phyloP scores from a whole-genome alignment of 2,329 filamentous ascomycete species.

The Fusarium sarcochroum region DNA sequence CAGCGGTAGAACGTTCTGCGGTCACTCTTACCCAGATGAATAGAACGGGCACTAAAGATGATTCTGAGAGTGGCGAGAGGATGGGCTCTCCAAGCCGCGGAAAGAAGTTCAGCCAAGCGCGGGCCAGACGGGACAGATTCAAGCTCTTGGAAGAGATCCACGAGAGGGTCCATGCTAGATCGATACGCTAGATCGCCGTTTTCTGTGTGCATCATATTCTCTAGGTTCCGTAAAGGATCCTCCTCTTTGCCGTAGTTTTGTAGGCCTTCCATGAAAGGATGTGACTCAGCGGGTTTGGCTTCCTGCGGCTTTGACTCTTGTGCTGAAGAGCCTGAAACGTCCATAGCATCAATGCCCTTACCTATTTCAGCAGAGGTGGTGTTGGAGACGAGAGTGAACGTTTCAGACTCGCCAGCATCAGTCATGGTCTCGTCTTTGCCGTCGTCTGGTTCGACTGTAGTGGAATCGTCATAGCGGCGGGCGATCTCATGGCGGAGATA shows the following conservation, averaged over 20 bases:
- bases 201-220: conserved; percentile 66
- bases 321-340: conserved; percentile 20
- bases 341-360: conserved; percentile 27
- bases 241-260: conserved; percentile 37
- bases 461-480: conserved; percentile 22
- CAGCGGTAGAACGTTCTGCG: conserved; percentile 64
- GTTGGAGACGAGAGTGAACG: conserved; percentile 48
- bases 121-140: conserved; percentile 56
- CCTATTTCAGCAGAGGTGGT: conserved; percentile 46
- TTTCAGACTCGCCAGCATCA: conserved; percentile 40
- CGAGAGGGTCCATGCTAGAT: conserved; percentile 61
- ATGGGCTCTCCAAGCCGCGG: conserved; percentile 65
- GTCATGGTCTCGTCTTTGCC: conserved; percentile 25
- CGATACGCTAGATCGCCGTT: conserved; percentile 65
- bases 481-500: conserved; percentile 51
- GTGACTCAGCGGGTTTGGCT: background rate
- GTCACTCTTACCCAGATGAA: conserved; percentile 70
- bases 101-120: conserved; percentile 59
- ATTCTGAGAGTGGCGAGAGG: conserved; percentile 67
- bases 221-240: conserved; percentile 35
- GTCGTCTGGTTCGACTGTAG: background rate
- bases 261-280: conserved; percentile 56
- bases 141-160: conserved; percentile 69
- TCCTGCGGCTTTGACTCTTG: conserved; percentile 6
- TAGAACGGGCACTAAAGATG: conserved; percentile 73